Evolutionary conservation across 768 basidiomycete species (phyloP), one percentile per base, ranked within the genome.

Genomic region (Amanita pseudoporphyria): DNA sequence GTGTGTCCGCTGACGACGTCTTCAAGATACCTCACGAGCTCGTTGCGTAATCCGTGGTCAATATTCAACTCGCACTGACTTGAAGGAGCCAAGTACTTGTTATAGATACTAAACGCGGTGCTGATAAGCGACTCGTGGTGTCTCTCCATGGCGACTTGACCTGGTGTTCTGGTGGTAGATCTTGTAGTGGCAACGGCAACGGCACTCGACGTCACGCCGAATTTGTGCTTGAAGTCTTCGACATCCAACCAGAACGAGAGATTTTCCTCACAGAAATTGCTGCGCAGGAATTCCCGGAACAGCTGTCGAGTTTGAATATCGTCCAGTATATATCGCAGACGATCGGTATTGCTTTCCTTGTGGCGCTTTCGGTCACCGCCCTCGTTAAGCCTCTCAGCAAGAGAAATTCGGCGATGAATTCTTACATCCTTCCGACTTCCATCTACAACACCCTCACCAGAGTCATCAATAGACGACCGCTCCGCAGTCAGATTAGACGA

Each of bases 261-360:
- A 63, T 99, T 99, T 72, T 99, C 96, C 62, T 99, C 96, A 68
- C 91, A 98, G 64, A 96, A 98, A 65, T 97, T 98, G 49, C 81
- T 76, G 28, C 90, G 79, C 48, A 99, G 67, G 71, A 93, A 95
- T 55, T 98, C 96, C 52, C 96, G 83, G 77, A 99, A 99, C 44
- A 97, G 71, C 2, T 81, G 78, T 12, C 96, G 81, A 32, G 94
- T 71, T 26, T 84, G 83, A 0, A 94, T 88, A 54, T 98, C 92
- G 54, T 95, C 94, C 19, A 99, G 77, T 54, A 99, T 94, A 64
- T 87, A 88, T 54, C 82, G 80, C 39, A 98, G 72, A 46, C 91
- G 86, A 50, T 93, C 90, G 12, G 91, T 87, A 60, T 95, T 95
- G 64, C 86, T 91, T 71, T 96, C 91, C 64, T 87, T 91, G 46